Evolutionary conservation across 75 land plant species (phyloP), one percentile per base, ranked within the genome.

Genomic region (Adiantum capillusveneris): DNA sequence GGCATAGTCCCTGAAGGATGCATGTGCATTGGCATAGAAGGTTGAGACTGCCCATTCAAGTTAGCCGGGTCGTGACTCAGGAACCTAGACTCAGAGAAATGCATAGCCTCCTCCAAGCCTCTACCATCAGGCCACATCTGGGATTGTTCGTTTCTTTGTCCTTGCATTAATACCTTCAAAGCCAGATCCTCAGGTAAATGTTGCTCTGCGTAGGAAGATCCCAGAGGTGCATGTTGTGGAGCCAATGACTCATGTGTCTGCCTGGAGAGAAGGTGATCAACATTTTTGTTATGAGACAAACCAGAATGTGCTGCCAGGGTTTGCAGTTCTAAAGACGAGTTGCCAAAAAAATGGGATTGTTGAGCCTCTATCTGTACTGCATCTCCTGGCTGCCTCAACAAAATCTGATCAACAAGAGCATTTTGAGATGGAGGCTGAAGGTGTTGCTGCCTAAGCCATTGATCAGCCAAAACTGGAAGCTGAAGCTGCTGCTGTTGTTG

Each of bases 401-500:
- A 57, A 16, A 56, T 27, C 57, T 76, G 74, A 64, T 81, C 87
- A 14, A 68, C 13, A 62, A 67, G 37, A 56, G 64, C 62, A 66
- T 57, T 75, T 57, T 76, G 83, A 16, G 51, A 29, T 36, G 71
- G 42, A 59, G 60, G 22, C 30, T 57, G 59, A 31, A 34, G 59
- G 1, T 57, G 59, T 36, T 57, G 57, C 50, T 46, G 50, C 50
- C 17, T 46, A n/a, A 46, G 50, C 50, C 18, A 46, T 21, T 46
- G 21, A 46, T 18, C 50, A 46, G 22, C 55, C 25, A 24, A 24
- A 2, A 53, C 55, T 26, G 55, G 27, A n/a, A 34, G 16, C 59
- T 57, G 59, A 13, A 37, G 87, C 62, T 81, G 68, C 28, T 75
- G 80, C 53, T 79, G 74, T 41, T 73, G 67, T 18, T 53, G 87